These are phyloP conservation scores for Peronospora tabacina DNA, from an alignment of 352 stramenopile genomes.

Conservation along the genomic window DNA sequence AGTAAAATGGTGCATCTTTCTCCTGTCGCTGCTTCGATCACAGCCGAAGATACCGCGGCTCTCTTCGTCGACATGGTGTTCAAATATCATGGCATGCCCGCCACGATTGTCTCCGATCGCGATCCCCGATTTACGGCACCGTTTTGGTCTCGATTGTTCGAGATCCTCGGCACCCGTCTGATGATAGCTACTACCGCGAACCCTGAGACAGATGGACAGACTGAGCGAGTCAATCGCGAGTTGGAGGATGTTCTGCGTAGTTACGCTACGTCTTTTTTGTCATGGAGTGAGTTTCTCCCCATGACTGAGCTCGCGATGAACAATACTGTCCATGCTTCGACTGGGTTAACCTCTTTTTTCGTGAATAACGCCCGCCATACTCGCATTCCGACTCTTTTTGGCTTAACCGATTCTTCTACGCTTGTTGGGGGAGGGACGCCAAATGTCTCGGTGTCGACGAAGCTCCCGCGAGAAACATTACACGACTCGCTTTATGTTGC, in stretches of 20 bases:
- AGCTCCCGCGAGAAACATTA: too few relatives aligned
- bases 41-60: background rate
- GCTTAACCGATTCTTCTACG: too few relatives aligned
- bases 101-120: background rate
- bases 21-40: background rate
- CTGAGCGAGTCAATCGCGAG: too few relatives aligned
- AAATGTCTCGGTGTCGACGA: too few relatives aligned
- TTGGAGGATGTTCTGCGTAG: background rate
- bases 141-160: background rate
- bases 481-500: too few relatives aligned
- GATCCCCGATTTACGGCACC: background rate
- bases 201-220: constrained; percentile 1
- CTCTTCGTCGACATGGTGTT: background rate
- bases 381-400: background rate
- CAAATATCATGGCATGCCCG: background rate
- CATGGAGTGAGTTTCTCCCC: background rate
- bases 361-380: constrained; percentile 1
- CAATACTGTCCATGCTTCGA: background rate
- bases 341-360: background rate
- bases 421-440: too few relatives aligned
- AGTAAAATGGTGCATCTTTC: background rate
- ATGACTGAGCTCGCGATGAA: background rate
- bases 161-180: background rate
- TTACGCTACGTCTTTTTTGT: background rate
- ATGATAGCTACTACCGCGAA: background rate